phyloP scores from a whole-genome alignment of 2,329 filamentous ascomycete genomes.

The Fusarium circinatum region DNA sequence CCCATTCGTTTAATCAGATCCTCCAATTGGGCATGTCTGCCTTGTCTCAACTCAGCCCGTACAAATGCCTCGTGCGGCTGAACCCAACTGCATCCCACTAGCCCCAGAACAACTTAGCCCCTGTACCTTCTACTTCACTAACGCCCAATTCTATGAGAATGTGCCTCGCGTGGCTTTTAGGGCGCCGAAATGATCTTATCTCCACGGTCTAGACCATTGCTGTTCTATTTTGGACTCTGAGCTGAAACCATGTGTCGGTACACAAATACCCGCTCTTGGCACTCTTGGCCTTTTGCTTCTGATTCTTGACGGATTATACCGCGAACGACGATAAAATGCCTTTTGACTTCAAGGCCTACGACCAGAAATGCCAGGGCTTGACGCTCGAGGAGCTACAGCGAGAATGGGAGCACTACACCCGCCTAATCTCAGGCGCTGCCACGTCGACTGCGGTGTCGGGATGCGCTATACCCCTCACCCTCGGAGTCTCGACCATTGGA shows the following conservation, averaged over 20 bases:
- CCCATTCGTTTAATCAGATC: accelerated
- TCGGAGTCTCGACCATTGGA: conserved; percentile 53
- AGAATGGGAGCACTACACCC: conserved; percentile 57
- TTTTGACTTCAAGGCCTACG: conserved; percentile 54
- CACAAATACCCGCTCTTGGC: conserved; percentile 5
- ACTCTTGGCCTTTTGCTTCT: neutral
- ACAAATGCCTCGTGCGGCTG: conserved; percentile 23
- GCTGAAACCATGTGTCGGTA: neutral
- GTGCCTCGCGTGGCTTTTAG: conserved; percentile 21
- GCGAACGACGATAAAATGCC: conserved; percentile 45
- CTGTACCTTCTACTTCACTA: accelerated
- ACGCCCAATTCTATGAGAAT: neutral
- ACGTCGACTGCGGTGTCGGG: conserved; percentile 54
- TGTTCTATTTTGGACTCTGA: neutral
- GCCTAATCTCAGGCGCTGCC: conserved; percentile 53
- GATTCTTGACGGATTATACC: accelerated
- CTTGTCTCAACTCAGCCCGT: neutral
- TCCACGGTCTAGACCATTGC: neutral
- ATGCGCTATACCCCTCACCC: conserved; percentile 51
- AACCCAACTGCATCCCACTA: conserved; percentile 6
- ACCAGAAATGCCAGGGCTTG: conserved; percentile 51
- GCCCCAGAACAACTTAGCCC: neutral
- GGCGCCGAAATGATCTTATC: neutral
- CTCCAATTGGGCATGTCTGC: neutral
- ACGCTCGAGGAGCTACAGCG: conserved; percentile 51